Evolutionary conservation across 805 yeast genomes (phyloP).

Genomic region (Cyberlindnera subsufficiens): DNA sequence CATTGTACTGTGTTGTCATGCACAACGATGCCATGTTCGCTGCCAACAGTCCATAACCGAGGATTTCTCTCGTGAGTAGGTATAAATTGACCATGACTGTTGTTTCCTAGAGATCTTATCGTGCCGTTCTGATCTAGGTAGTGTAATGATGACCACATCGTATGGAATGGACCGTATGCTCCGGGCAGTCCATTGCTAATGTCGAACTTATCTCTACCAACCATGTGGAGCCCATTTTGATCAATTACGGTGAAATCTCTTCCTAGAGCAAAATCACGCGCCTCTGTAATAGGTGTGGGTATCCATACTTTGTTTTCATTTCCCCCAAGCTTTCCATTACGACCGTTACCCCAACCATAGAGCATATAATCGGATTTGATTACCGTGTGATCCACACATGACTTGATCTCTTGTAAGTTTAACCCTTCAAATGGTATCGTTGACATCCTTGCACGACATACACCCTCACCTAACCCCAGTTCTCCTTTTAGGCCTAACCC

Average conservation of each 20-base stretch:
- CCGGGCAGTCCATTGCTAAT: conserved; percentile 5
- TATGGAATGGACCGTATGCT: conserved; percentile 23
- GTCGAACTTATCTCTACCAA: conserved; percentile 31
- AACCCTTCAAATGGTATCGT: neutral
- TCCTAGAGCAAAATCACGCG: conserved; percentile 32
- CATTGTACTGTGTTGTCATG: conserved; percentile 36
- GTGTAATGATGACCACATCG: conserved; percentile 85
- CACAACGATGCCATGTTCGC: conserved; percentile 73
- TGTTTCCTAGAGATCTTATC: conserved; percentile 63
- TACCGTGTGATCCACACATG: conserved; percentile 44
- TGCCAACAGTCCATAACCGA: conserved; percentile 48
- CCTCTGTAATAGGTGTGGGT: conserved; percentile 6
- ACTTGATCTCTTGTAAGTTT: conserved; percentile 10
- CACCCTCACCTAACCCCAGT: conserved; percentile 45
- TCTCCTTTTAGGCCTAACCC: conserved; percentile 76
- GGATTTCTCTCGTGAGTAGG: conserved; percentile 10
- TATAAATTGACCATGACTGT: conserved; percentile 65
- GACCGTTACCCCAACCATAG: conserved; percentile 64
- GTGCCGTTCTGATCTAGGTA: conserved; percentile 22
- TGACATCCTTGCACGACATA: conserved; percentile 2
- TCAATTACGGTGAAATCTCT: conserved; percentile 50
- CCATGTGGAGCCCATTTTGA: conserved; percentile 17
- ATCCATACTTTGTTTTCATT: conserved; percentile 9
- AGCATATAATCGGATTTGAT: conserved; percentile 36
- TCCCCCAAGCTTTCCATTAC: conserved; percentile 48